Evolutionary conservation across 768 basidiomycete species (phyloP).

Genomic region (Lactifluus rugatus): DNA sequence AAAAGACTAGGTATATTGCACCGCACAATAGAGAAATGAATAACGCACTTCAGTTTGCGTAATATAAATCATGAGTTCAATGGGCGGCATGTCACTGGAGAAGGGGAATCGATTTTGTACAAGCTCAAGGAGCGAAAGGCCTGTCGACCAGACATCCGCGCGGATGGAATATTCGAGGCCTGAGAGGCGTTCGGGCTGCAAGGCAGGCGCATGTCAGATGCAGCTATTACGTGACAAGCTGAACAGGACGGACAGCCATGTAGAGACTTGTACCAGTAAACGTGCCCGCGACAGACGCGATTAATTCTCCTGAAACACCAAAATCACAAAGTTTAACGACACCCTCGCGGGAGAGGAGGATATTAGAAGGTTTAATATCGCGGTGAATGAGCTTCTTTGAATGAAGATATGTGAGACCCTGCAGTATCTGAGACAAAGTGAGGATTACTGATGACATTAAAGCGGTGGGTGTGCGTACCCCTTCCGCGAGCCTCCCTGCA

Average conservation of each 20-base stretch:
- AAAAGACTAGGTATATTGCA: constrained; percentile 18
- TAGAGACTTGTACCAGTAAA: constrained; percentile 98
- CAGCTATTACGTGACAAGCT: constrained; percentile 6
- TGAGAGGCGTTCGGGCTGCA: constrained; percentile 86
- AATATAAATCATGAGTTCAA: constrained; percentile 89
- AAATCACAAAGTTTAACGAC: constrained; percentile 92
- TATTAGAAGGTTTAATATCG: constrained; percentile 91
- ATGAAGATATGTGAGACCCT: constrained; percentile 92
- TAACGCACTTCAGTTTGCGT: constrained; percentile 60
- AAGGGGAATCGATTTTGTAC: constrained; percentile 94
- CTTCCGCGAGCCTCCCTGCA: constrained; percentile 86
- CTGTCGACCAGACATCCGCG: constrained; percentile 97
- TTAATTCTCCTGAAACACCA: constrained; percentile 93
- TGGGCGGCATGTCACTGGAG: constrained; percentile 82
- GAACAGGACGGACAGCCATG: constrained; percentile 76
- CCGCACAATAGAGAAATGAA: constrained; percentile 14
- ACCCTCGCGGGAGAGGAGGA: constrained; percentile 82
- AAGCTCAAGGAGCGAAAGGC: constrained; percentile 88
- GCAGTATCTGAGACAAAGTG: constrained; percentile 47
- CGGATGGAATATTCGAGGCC: constrained; percentile 89
- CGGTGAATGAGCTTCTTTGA: constrained; percentile 88
- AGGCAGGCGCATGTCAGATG: constrained; percentile 16
- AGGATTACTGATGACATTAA: constrained; percentile 13
- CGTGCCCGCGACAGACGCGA: constrained; percentile 85
- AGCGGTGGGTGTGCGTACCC: constrained; percentile 40